These are phyloP conservation scores for Colletotrichum sp. DNA, from an alignment of 2,329 filamentous ascomycete species.

Conservation along the genomic window DNA sequence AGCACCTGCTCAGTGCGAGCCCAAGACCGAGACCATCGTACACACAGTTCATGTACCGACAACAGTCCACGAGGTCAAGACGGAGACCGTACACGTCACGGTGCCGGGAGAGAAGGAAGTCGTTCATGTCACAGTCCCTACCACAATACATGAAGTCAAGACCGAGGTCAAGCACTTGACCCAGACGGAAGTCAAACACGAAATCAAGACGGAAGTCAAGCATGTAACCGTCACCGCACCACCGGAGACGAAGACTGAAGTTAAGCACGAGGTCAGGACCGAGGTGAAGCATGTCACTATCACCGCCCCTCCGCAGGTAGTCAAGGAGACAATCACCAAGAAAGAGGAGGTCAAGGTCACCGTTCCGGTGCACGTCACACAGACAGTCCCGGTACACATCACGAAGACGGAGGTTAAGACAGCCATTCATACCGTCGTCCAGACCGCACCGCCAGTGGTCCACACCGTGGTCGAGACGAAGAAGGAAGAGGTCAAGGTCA, in stretches of 20 bases:
- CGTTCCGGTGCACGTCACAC: background rate
- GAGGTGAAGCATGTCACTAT: background rate
- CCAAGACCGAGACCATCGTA: constrained; percentile 14
- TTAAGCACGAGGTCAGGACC: background rate
- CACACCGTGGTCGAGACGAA: background rate
- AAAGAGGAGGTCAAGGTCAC: background rate
- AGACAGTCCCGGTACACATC: background rate
- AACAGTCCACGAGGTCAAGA: background rate
- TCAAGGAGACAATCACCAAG: background rate
- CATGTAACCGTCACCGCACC: background rate
- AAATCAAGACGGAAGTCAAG: background rate
- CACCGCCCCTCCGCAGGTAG: background rate
- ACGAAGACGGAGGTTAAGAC: background rate
- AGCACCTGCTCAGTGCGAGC: background rate
- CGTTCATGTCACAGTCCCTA: constrained; percentile 10
- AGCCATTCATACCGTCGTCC: background rate
- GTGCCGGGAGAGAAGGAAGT: constrained; percentile 1
- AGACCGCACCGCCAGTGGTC: background rate
- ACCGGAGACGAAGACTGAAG: background rate
- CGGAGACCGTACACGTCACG: background rate
- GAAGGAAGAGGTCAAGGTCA: background rate
- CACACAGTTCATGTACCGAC: constrained; percentile 19
- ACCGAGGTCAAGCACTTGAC: background rate
- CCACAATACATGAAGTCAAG: constrained; percentile 2
- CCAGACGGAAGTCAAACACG: background rate